These are phyloP conservation scores for Trichosporon sp. DNA, from an alignment of 1,284 basidiomycete genomes.

Conservation along the genomic window DNA sequence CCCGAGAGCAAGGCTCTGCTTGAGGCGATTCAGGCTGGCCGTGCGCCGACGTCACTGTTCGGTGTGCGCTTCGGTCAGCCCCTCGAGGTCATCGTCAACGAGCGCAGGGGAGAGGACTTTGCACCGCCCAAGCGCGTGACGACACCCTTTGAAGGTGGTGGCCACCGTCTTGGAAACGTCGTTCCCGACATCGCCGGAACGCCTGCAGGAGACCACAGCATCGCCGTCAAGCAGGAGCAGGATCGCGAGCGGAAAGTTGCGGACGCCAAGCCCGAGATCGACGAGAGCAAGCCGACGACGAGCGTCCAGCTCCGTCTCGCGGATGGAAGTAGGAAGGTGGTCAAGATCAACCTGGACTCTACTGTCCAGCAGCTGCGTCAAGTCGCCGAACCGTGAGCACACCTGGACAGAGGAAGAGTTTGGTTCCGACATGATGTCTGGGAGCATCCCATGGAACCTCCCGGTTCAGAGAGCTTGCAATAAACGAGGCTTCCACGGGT, in stretches of 20 bases:
- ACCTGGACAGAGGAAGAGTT: not conserved
- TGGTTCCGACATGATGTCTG: not conserved
- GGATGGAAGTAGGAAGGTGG: slow-evolving; percentile 88
- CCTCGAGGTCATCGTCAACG: slow-evolving; percentile 80
- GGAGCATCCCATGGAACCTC: slow-evolving; percentile 55
- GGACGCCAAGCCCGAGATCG: slow-evolving; percentile 38
- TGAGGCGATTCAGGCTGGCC: slow-evolving; percentile 79
- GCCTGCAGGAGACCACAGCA: slow-evolving; percentile 37
- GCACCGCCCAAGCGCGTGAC: slow-evolving; percentile 57
- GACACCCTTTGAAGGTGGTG: slow-evolving; percentile 69
- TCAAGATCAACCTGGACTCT: slow-evolving; percentile 86
- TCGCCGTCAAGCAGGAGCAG: slow-evolving; percentile 33
- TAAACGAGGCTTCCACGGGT: not conserved
- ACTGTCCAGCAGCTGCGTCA: slow-evolving; percentile 81
- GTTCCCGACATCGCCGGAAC: slow-evolving; percentile 55
- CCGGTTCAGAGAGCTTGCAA: not conserved
- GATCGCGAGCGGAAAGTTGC: not conserved
- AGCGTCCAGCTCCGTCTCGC: slow-evolving; percentile 87
- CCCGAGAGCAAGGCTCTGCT: slow-evolving; percentile 74
- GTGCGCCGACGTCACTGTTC: slow-evolving; percentile 73
- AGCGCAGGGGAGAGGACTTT: slow-evolving; percentile 76
- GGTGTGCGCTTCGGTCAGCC: slow-evolving; percentile 78
- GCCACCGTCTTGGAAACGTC: slow-evolving; percentile 78
- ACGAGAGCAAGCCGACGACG: slow-evolving; percentile 71
- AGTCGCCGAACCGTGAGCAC: slow-evolving; percentile 5